Percentiles rank a stretch among this genome's conserved stretches.
Evolutionary conservation across 2,329 filamentous ascomycete genomes (phyloP).

Genomic region (Samsoniella hepiali): DNA sequence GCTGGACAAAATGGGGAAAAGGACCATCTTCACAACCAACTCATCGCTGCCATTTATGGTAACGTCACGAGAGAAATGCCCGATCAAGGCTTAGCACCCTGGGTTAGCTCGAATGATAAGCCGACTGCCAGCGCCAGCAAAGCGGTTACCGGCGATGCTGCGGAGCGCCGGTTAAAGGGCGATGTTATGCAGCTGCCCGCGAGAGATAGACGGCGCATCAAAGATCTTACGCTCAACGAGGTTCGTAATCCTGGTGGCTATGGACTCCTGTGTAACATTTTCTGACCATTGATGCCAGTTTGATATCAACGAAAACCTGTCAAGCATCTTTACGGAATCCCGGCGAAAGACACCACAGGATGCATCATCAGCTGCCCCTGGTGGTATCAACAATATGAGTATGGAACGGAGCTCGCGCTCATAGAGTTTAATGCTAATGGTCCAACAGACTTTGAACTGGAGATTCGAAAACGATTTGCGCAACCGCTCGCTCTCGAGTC

Average conservation of each 20-base stretch:
- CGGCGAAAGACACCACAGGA: constrained; percentile 51
- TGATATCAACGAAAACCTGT: constrained; percentile 53
- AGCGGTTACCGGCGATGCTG: constrained; percentile 61
- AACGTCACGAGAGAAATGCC: constrained; percentile 69
- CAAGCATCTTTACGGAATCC: constrained; percentile 50
- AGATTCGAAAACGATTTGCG: constrained; percentile 63
- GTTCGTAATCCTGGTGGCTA: constrained; percentile 39
- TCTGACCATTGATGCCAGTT: constrained; percentile 35
- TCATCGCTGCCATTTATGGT: constrained; percentile 63
- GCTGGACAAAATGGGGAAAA: constrained; percentile 55
- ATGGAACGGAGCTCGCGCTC: constrained; percentile 32
- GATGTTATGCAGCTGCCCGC: constrained; percentile 70
- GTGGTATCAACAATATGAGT: constrained; percentile 79
- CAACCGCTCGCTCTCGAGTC: constrained; percentile 64
- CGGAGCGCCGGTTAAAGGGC: constrained; percentile 62
- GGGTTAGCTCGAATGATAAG: constrained; percentile 71
- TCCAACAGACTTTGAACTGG: constrained; percentile 59
- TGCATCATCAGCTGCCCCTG: constrained; percentile 62
- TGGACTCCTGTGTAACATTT: not conserved
- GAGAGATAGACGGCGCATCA: constrained; percentile 63
- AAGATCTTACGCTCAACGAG: constrained; percentile 61
- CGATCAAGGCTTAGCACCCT: constrained; percentile 63
- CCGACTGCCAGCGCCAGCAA: constrained; percentile 57
- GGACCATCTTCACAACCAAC: constrained; percentile 65
- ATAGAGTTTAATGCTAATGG: constrained; percentile 22